Base-by-base conservation (phyloP, 1,284 basidiomycete species). In the Sanghuangporus weigelae region DNA sequence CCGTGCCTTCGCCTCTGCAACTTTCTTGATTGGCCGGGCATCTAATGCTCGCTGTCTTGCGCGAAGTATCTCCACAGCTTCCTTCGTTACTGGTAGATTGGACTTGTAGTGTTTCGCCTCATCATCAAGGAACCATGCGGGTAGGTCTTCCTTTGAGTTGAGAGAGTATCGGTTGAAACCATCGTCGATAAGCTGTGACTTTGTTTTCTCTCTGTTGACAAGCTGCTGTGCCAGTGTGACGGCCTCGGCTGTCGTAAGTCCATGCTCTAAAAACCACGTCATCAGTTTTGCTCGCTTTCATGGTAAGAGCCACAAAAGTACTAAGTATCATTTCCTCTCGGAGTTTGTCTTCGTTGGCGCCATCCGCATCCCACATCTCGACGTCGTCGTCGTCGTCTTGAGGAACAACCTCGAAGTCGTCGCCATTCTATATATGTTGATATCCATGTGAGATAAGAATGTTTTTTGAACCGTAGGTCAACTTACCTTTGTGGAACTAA, bases 21-120 rank as follows among this genome's bases (percentile, higher is more conserved):
- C 84, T 81, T 99, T 99, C 80, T 98, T 99, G 79, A 99, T 99
- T 16, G 97, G 97, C 12, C 97, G 86, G 2, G 96, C 96, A 73
- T 99, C 95, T 54, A 99, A 81, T 5, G 95, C 94, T 26, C 96
- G 89, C 78, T 97, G 93, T 73, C 91, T 93, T 16, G 92, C 94
- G 40, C 93, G 87, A 42, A 99, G 82, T 3, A 89, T 90, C 60
- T 83, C 83, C 62, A 99, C 81, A 5, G 97, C 97, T 75, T 99
- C 97, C 76, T 98, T 99, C 1, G 96, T 98, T 67, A 99, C 84
- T 14, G 97, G 97, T 60, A 99, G 82, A 75, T 99, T 99, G 65
- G 92, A 79, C 72, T 95, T 96, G 83, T 97, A 98, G 74, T 92
- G 84, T 72, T 96, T 93, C 50, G 86, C 78, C 76, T 99, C 97